phyloP scores from a whole-genome alignment of 73 alveolate species.

The Symbiodinium natans region DNA sequence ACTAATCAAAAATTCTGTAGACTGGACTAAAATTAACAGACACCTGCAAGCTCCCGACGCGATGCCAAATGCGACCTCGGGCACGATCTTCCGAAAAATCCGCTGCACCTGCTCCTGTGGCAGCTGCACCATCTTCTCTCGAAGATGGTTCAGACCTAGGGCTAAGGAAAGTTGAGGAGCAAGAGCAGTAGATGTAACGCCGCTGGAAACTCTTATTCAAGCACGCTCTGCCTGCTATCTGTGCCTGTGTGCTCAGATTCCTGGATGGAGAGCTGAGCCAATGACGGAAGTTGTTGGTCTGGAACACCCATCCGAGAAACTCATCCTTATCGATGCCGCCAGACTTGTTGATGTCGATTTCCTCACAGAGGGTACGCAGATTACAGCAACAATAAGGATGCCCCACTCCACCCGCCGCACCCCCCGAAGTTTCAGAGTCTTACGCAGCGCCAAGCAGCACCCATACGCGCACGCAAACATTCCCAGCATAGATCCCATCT shows the following conservation, averaged over 20 bases:
- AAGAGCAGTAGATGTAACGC: too few species aligned
- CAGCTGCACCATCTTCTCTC: conserved; percentile 63
- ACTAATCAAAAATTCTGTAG: too few species aligned
- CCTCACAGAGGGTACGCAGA: not conserved
- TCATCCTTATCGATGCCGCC: conserved; percentile 87
- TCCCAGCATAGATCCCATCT: not conserved
- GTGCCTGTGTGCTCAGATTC: too few species aligned
- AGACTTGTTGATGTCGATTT: conserved; percentile 58
- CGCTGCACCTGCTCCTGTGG: conserved; percentile 43
- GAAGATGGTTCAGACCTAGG: conserved; percentile 55
- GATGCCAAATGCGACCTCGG: not conserved
- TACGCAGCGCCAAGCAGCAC: not conserved
- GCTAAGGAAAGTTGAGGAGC: not conserved
- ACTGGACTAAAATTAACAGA: too few species aligned
- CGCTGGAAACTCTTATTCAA: too few species aligned
- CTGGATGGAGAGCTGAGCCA: not conserved
- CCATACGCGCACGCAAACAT: not conserved
- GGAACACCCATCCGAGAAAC: conserved; percentile 86
- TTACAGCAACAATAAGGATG: not conserved
- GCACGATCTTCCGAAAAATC: conserved; percentile 47
- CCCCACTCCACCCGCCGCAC: too few species aligned
- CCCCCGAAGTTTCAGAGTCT: not conserved
- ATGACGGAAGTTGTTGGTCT: conserved; percentile 71
- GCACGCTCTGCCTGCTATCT: too few species aligned
- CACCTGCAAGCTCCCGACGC: too few species aligned